Conservation (phyloP, 768 basidiomycete genomes). For the Lepiota brunneoincarnata region DNA sequence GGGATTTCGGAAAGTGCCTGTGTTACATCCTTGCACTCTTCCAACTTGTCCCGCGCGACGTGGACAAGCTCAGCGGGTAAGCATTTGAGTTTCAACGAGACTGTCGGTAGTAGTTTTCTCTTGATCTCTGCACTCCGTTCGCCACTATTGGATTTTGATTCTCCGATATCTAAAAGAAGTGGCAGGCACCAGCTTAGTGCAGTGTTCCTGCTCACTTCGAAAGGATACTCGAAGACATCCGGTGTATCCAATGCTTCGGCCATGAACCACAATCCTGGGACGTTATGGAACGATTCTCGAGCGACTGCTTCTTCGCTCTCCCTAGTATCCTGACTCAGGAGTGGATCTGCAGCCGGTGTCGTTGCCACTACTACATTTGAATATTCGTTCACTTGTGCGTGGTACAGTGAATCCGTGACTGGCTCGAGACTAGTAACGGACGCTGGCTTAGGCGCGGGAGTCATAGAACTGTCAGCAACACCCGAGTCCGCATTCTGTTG, state of each 20-base stretch:
- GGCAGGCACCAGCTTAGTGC: slow-evolving; percentile 31
- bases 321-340: background rate
- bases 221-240: slow-evolving; percentile 31
- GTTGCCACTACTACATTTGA: background rate
- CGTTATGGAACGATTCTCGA: slow-evolving; percentile 26
- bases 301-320: background rate
- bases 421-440: background rate
- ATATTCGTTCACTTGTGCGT: background rate
- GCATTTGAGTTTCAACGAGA: slow-evolving; percentile 34
- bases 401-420: background rate
- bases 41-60: slow-evolving; percentile 17
- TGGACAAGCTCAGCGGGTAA: slow-evolving; percentile 24
- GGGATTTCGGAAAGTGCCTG: slow-evolving; percentile 21
- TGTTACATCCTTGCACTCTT: slow-evolving; percentile 22
- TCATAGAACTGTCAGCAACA: no score
- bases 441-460: background rate
- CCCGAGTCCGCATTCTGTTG: background rate
- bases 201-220: slow-evolving; percentile 34
- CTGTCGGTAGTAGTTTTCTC: slow-evolving; percentile 14
- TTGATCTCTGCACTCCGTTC: background rate
- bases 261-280: slow-evolving; percentile 42
- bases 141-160: background rate
- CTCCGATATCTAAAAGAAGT: background rate
- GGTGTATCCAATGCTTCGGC: slow-evolving; percentile 28
- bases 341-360: background rate